Evolutionary conservation across 345 rosid genomes (phyloP), one percentile per base, ranked within the genome.

Genomic region (Combretum micranthum): DNA sequence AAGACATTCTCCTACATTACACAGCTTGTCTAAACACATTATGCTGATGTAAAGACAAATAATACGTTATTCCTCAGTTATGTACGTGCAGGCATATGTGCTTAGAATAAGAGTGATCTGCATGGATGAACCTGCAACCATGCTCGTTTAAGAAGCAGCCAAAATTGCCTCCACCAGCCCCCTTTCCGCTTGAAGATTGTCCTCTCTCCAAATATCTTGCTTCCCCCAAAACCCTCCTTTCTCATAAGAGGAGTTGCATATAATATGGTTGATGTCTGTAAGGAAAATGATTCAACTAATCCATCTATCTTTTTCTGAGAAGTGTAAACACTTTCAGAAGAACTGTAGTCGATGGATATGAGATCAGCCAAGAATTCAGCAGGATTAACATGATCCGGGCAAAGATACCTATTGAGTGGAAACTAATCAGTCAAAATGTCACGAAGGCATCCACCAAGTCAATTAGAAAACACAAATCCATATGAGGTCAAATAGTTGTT

Each of bases 321-420:
- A 62, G 80, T 66, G 71, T 67, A 72, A 45, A 80, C 91, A 77
- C 85, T 85, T 49, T 86, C 97, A 19, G 83, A 70, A 64, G 97
- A 85, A 69, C 91, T 83, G 72, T 88, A 89, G 73, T 93, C 99
- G 54, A 86, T 44, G 39, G 99, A 85, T 74, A 93, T 89, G 67
- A 89, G 99, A 78, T 89, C 97, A 69, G 99, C 99, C 73, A 88
- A 77, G 75, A 93, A 93, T 76, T 93, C 96, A 15, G 99, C 99
- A 69, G 99, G 99, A 66, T 93, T 93, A 59, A 81, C 85, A 43
- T 84, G 97, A 62, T 79, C 97, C 46, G 91, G 88, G 75, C 97
- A 93, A 55, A 12, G 62, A 50, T 84, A 86, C 81, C 99, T 93
- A 91, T 74, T 55, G 60, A 57, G 54, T n/a, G 19, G 62, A 72